Conservation (phyloP, 331 rosid species). For the Acacia pycnantha region DNA sequence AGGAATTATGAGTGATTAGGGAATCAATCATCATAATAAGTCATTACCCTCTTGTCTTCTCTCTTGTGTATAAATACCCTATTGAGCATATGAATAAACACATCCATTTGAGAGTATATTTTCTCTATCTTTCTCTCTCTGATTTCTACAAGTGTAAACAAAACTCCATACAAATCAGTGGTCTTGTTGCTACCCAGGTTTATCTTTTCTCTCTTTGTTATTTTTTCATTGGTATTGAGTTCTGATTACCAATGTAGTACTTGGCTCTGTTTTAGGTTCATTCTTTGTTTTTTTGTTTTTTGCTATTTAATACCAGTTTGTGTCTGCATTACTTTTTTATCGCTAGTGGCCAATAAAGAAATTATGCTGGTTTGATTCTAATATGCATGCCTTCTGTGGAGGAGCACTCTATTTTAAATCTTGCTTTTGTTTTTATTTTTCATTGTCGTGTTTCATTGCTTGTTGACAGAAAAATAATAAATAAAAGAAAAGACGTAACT, state of each 20-base stretch:
- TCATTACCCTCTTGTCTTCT: too few relatives aligned
- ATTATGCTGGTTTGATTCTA: not conserved
- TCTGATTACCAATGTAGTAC: not conserved
- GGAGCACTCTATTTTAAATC: not conserved
- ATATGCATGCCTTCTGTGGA: not conserved
- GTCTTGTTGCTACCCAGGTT: slow-evolving; percentile 98
- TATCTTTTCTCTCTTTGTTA: not conserved
- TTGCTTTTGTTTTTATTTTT: not conserved
- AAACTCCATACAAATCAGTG: too few relatives aligned
- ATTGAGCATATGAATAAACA: too few relatives aligned
- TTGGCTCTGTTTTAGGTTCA: not conserved
- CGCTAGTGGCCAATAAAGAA: not conserved
- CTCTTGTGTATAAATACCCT: too few relatives aligned
- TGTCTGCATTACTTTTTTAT: not conserved
- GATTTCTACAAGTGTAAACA: too few relatives aligned
- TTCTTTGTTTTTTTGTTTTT: not conserved
- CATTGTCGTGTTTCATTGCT: not conserved
- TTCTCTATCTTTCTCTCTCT: too few relatives aligned
- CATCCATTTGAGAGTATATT: too few relatives aligned
- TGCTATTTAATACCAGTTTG: not conserved
- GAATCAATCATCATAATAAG: too few relatives aligned
- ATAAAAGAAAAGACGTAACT: not conserved
- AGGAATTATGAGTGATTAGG: too few relatives aligned
- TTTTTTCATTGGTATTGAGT: not conserved
- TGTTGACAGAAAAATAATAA: too few relatives aligned